These are phyloP conservation scores for Sinapis alba DNA, from an alignment of 441 rosid genomes.

Conservation along the genomic window DNA sequence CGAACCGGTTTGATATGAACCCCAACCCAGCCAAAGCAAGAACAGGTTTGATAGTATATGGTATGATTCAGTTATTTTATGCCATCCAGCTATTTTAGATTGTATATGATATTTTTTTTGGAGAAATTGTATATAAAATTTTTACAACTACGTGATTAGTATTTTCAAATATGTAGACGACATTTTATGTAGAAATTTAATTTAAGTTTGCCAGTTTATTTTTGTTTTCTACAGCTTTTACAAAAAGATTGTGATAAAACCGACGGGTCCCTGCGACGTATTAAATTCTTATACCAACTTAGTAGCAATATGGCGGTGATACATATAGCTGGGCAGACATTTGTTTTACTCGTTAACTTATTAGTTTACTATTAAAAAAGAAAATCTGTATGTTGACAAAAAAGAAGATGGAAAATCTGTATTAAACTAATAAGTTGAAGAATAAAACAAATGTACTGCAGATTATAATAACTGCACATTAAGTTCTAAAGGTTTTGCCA, in stretches of 20 bases:
- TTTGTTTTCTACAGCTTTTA: neutral
- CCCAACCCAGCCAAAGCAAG: neutral
- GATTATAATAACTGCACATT: neutral
- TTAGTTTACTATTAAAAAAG: neutral
- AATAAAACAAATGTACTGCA: neutral
- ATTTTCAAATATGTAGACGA: neutral
- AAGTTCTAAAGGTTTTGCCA: neutral
- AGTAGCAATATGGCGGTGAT: neutral
- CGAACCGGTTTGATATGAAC: neutral
- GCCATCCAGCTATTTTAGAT: neutral
- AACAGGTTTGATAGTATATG: neutral
- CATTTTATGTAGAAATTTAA: neutral
- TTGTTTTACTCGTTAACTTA: neutral
- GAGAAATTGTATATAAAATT: neutral
- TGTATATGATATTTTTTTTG: neutral
- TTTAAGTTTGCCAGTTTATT: neutral
- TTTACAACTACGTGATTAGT: neutral
- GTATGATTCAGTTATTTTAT: neutral
- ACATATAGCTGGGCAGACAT: neutral
- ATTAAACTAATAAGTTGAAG: neutral
- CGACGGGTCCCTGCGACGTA: neutral
- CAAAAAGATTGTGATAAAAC: neutral
- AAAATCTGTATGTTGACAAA: too few species aligned
- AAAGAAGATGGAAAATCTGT: too few species aligned
- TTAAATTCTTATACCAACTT: neutral